Base-by-base conservation (phyloP, 305 asterid species). In the Fraxinus ornus region DNA sequence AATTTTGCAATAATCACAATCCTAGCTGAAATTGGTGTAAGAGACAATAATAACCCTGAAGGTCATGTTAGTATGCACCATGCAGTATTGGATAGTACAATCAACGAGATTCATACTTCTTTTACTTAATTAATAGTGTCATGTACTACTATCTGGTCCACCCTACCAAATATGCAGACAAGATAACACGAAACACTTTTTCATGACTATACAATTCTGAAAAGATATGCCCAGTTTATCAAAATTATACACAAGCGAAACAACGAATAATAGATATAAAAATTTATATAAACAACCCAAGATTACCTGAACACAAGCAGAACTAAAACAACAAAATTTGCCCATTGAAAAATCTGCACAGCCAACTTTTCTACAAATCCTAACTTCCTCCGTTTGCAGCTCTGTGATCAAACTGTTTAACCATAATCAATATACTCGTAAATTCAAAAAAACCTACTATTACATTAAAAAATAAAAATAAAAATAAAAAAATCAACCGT, bases 281-380 rank as follows among this genome's bases (percentile, higher is more conserved):
- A 24, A 39, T 36, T 21, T 26, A 72, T 36, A 73, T 49, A 8
- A 19, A 77, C 60, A 41, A 5, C 21, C 71, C 60, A 73, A 41
- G 72, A 33, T 80, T 87, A 89, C 91, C 91, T 83, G 76, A 66
- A 76, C 22, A 57, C 85, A 88, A 80, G 80, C 37, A 78, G 79
- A 86, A 83, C 62, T 77, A 82, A 87, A 87, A 78, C 83, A 47
- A 19, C 82, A 47, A 19, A 85, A 70, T 44, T 85, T 89, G 36
- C 76, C 87, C 90, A 89, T 89, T 81, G 15, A 78, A 60, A 21
- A 60, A 47, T 82, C 79, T 64, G 79, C 70, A 66, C 36, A 68
- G 71, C 55, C 55, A 80, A 37, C 33, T 30, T 76, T 83, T 62
- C 28, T 21, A 44, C 32, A 15, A 5, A 55, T n/a, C 22, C 76